Percentiles rank a stretch among this genome's conserved stretches.
These are phyloP conservation scores for Globisporangium alternatum DNA, from an alignment of 352 stramenopile species.

Conservation along the genomic window DNA sequence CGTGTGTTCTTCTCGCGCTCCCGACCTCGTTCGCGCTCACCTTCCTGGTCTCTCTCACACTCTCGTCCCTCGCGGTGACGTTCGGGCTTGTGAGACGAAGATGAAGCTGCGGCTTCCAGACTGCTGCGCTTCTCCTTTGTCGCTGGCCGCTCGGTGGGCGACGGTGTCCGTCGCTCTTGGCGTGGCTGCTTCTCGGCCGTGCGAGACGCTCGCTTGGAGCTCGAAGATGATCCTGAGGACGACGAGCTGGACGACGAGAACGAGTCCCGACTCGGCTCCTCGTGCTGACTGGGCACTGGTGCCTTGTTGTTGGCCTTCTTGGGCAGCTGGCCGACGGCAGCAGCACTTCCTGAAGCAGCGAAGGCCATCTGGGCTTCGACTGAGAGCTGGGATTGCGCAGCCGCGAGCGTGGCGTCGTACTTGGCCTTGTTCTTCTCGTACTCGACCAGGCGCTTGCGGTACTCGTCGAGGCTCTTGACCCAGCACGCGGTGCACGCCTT, in stretches of 20 bases:
- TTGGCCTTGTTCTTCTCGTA: constrained; percentile 67
- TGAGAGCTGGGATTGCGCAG: constrained; percentile 10
- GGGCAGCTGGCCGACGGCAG: constrained; percentile 1
- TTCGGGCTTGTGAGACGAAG: background rate
- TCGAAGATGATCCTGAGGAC: constrained; percentile 15
- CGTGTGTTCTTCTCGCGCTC: constrained; percentile 9
- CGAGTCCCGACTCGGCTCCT: constrained; percentile 20
- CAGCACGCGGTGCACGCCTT: constrained; percentile 78
- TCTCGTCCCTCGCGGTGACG: constrained; percentile 13
- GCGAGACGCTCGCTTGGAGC: constrained; percentile 4
- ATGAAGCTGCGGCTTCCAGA: background rate
- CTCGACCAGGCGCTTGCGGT: constrained; percentile 62
- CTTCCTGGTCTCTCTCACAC: constrained; percentile 25
- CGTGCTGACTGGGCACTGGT: background rate
- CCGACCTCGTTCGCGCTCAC: constrained; percentile 15
- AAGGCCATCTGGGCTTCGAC: constrained; percentile 5
- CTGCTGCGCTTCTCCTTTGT: constrained; percentile 17
- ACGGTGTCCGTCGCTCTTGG: constrained; percentile 24
- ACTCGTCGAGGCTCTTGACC: constrained; percentile 80
- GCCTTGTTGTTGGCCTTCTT: constrained; percentile 1
- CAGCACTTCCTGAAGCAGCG: background rate
- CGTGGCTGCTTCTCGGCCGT: constrained; percentile 6
- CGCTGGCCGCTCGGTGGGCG: constrained; percentile 20
- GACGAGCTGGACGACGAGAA: constrained; percentile 16
- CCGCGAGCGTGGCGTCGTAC: constrained; percentile 21